Evolutionary conservation across 257 asterid species (phyloP), one percentile per base, ranked within the genome.

Genomic region (Agastache rugosa): DNA sequence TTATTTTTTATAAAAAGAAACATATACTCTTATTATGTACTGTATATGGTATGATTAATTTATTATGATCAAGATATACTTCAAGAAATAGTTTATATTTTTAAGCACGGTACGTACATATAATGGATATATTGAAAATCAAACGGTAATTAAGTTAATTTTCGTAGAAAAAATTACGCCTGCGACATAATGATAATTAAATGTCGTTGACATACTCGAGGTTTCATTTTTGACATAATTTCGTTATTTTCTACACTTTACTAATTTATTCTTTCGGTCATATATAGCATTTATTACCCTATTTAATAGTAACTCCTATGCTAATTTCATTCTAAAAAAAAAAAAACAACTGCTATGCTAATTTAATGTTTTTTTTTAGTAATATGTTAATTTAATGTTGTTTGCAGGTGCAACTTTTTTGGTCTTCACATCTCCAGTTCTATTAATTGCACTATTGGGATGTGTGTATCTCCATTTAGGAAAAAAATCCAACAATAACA

Each of bases 401-500:
- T 47, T 9, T 82, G 74, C 89, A 91, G 97, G 97, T 66, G 82
- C 86, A 58, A 77, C 72, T 45, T 63, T 73, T 37, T 69, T 93
- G 83, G 31, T 82, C 15, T 91, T 55, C 81, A 74, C 90, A 10
- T 78, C 80, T 50, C 99, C 99, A 45, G 63, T 90, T 27, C 72
- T 92, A 31, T 73, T 90, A 14, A 79, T 92, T 76, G 96, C 99
- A 20, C 86, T 41, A 35, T 73, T 90, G 85, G 94, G 93, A 17
- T 89, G 96, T 63, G 79, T 92, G 58, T 89, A 88, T 67, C 89
- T 94, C 25, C 99, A 92, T 75, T 63, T 89, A 8, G 84, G 83
- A 11, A 83, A 79, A 75, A 89, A 78, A 69, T 73, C 78, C 41
- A 77, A 10, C 12, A 16, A 35, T 61, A 75, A 63, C 61, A 63